Evolutionary conservation across 2,329 filamentous ascomycete genomes (phyloP).

Genomic region (Coniochaeta ligniaria): DNA sequence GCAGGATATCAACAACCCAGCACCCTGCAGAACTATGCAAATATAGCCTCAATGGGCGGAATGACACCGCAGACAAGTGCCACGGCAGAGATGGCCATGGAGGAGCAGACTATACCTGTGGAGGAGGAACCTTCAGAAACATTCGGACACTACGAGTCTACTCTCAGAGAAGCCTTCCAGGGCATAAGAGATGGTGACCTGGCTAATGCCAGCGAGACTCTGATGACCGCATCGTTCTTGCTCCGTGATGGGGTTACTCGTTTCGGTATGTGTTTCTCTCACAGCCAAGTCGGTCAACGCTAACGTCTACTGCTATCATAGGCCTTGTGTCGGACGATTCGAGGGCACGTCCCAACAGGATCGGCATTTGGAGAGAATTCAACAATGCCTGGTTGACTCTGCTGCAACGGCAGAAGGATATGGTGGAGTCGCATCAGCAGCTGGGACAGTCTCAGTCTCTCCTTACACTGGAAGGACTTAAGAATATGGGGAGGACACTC

Average conservation of each 20-base stretch:
- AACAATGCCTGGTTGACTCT: constrained; percentile 86
- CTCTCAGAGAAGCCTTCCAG: constrained; percentile 62
- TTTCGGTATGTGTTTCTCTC: constrained; percentile 35
- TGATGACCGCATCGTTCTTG: constrained; percentile 48
- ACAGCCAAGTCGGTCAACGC: not conserved
- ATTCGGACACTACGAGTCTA: constrained; percentile 58
- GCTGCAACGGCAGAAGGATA: constrained; percentile 75
- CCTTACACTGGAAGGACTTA: constrained; percentile 61
- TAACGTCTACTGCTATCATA: constrained; percentile 27
- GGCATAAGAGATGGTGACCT: constrained; percentile 52
- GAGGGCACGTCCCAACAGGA: constrained; percentile 66
- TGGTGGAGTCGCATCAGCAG: constrained; percentile 54
- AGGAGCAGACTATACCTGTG: constrained; percentile 51
- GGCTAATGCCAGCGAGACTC: constrained; percentile 42
- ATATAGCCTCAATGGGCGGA: constrained; percentile 37
- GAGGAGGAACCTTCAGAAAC: constrained; percentile 56
- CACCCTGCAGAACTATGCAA: constrained; percentile 43
- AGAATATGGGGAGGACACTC: constrained; percentile 75
- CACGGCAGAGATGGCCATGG: constrained; percentile 39
- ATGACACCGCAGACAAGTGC: constrained; percentile 33
- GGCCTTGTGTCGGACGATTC: constrained; percentile 75
- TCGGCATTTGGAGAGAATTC: constrained; percentile 89
- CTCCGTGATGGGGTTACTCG: constrained; percentile 47
- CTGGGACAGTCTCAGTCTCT: constrained; percentile 53
- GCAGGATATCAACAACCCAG: constrained; percentile 56